Base-by-base conservation (phyloP, 495 filamentous ascomycete species). In the Podospora australis region DNA sequence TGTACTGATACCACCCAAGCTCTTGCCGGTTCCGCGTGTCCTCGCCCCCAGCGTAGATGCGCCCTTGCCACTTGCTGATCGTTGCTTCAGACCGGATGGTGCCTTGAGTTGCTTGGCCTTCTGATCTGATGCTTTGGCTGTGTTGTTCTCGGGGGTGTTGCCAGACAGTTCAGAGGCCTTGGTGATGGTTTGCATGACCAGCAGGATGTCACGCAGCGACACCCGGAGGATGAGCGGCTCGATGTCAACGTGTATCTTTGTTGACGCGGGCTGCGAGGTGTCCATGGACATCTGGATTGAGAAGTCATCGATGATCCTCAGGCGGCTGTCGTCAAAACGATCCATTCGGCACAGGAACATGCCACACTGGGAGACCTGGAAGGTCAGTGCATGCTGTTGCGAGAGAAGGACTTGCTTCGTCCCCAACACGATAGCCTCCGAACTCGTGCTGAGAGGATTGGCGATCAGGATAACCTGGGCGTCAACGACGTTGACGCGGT, bases 321-420 rank as follows among this genome's bases (percentile, higher is more conserved):
- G 78, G 28, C 87, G 77, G 43, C 80, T 85, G 14, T 82, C 87
- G 46, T 95, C 90, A 53, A 95, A 95, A 52, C 86, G 85, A 60
- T 98, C 92, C 94, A 98, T 97, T 22, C 92, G 87, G 62, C 92
- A 98, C 28, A 98, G 71, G 66, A 96, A 98, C 90, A 98, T 97
- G 47, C 92, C 94, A 38, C 96, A 82, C 58, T 96, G 81, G 28
- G 86, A 86, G 7, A 97, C 78, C 58, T 97, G 94, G 48, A 98
- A 73, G 8, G 94, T 96, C 41, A 90, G 77, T 19, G 91, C 88
- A 70, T 97, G 88, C 65, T 98, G 92, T 58, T 92, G 87, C 11
- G 92, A 92, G 9, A 97, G 72, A 6, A 97, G 74, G 5, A 96
- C 79, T 60, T 98, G 88, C 63, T 97, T 96, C 7, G 88, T 95